Conservation (phyloP, 2,329 filamentous ascomycete species). For the Cladophialophora bantiana region DNA sequence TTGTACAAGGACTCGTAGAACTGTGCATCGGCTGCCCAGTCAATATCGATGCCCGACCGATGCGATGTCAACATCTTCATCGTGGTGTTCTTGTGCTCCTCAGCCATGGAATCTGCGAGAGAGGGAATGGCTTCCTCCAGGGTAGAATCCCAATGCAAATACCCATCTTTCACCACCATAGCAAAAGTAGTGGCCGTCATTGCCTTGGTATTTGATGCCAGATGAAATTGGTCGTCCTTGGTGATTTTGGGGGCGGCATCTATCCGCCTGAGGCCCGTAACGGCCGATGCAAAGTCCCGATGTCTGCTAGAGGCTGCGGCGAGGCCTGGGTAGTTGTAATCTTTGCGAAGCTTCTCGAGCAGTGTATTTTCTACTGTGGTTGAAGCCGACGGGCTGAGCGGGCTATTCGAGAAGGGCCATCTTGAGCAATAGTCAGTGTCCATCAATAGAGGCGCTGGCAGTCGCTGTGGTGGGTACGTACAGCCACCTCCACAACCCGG, state of each 20-base stretch:
- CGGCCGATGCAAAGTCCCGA: neutral
- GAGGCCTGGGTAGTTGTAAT: slow-evolving; percentile 1
- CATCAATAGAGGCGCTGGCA: neutral
- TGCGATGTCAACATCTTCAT: slow-evolving; percentile 16
- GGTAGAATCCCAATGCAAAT: slow-evolving; percentile 15
- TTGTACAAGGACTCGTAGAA: slow-evolving; percentile 9
- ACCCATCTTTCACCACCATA: neutral
- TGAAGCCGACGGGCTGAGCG: neutral
- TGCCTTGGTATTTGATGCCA: slow-evolving; percentile 20
- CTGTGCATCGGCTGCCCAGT: slow-evolving; percentile 1
- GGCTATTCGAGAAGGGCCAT: neutral
- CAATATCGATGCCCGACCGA: slow-evolving; percentile 5
- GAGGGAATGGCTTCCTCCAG: slow-evolving; percentile 7
- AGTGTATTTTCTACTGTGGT: neutral
- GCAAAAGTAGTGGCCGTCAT: slow-evolving; percentile 20
- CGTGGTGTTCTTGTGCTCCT: slow-evolving; percentile 1
- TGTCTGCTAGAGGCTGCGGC: neutral
- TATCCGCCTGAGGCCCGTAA: neutral
- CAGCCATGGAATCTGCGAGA: slow-evolving; percentile 10
- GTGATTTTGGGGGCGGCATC: neutral
- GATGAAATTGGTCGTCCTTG: slow-evolving; percentile 5
- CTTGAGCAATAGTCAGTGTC: neutral
- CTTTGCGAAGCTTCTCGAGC: slow-evolving; percentile 1
- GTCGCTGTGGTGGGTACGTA: neutral
- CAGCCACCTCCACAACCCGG: neutral